phyloP scores from a whole-genome alignment of 2,329 filamentous ascomycete genomes.

The Didymella lethalis region DNA sequence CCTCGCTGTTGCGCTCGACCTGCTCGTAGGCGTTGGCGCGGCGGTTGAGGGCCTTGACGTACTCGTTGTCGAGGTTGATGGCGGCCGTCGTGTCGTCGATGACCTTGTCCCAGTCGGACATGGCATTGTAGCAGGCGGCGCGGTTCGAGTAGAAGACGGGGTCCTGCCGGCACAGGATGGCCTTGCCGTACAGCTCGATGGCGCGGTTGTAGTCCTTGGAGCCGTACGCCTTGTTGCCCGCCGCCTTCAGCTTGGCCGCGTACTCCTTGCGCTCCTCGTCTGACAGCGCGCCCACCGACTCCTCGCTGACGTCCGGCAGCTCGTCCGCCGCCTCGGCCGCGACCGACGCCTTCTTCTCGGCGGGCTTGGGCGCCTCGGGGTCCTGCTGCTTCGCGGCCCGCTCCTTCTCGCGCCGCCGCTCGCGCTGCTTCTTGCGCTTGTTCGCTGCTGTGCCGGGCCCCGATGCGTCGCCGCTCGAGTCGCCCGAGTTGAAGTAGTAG shows the following conservation, averaged over 20 bases:
- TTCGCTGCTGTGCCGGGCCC: constrained; percentile 41
- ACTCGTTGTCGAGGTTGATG: constrained; percentile 90
- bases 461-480: constrained; percentile 57
- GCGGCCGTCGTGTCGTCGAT: constrained; percentile 96
- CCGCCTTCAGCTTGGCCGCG: constrained; percentile 90
- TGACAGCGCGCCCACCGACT: constrained; percentile 53
- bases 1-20: constrained; percentile 87
- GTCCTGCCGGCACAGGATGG: constrained; percentile 95
- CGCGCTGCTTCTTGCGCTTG: constrained; percentile 87
- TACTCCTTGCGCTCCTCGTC: constrained; percentile 78
- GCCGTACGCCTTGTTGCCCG: constrained; percentile 95
- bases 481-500: constrained; percentile 75
- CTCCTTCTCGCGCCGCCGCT: constrained; percentile 87
- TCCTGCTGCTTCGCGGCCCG: constrained; percentile 61
- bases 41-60: constrained; percentile 97
- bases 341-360: constrained; percentile 48
- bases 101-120: constrained; percentile 92
- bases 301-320: constrained; percentile 59
- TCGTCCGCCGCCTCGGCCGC: constrained; percentile 54
- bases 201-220: constrained; percentile 92
- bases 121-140: constrained; percentile 94
- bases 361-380: constrained; percentile 42
- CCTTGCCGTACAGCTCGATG: constrained; percentile 94
- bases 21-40: constrained; percentile 97
- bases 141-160: constrained; percentile 99